Percentiles rank a stretch among this genome's conserved stretches.
Conservation (phyloP, 2,329 filamentous ascomycete genomes). For the Bipolaris zeicola region DNA sequence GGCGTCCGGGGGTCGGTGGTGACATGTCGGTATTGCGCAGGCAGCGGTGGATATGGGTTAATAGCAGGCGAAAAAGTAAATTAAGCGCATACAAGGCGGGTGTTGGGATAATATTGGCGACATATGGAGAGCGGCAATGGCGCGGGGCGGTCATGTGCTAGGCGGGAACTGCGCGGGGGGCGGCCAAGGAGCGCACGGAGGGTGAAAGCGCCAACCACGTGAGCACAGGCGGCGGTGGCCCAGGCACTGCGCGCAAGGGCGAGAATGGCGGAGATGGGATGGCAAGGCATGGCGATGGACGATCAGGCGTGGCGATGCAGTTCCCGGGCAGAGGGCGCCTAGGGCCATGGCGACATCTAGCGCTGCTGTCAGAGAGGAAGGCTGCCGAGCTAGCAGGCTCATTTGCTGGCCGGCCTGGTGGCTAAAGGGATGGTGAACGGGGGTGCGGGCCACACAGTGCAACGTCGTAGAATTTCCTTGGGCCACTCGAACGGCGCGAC, state of each 20-base stretch:
- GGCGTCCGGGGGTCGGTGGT: slow-evolving; percentile 23
- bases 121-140: slow-evolving; percentile 26
- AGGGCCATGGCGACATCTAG: slow-evolving; percentile 37
- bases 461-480: slow-evolving; percentile 45
- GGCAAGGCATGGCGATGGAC: not conserved
- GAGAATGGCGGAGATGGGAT: not conserved
- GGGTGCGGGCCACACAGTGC: slow-evolving; percentile 30
- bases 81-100: slow-evolving; percentile 33
- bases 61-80: slow-evolving; percentile 28
- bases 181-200: slow-evolving; percentile 16
- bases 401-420: slow-evolving; percentile 22
- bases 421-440: slow-evolving; percentile 36
- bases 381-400: slow-evolving; percentile 24
- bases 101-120: slow-evolving; percentile 33
- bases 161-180: slow-evolving; percentile 26
- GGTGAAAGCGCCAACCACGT: slow-evolving; percentile 9
- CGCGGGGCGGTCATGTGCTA: slow-evolving; percentile 31
- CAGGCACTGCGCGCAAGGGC: not conserved
- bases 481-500: slow-evolving; percentile 24
- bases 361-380: slow-evolving; percentile 27
- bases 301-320: slow-evolving; percentile 21
- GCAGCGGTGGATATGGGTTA: slow-evolving; percentile 1
- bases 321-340: slow-evolving; percentile 29
- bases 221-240: slow-evolving; percentile 7
- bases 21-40: slow-evolving; percentile 9